A percentile compares a stretch with the other conserved stretches of the same genome.
Conservation (phyloP, 768 basidiomycete species). For the Leccinellum albellum region DNA sequence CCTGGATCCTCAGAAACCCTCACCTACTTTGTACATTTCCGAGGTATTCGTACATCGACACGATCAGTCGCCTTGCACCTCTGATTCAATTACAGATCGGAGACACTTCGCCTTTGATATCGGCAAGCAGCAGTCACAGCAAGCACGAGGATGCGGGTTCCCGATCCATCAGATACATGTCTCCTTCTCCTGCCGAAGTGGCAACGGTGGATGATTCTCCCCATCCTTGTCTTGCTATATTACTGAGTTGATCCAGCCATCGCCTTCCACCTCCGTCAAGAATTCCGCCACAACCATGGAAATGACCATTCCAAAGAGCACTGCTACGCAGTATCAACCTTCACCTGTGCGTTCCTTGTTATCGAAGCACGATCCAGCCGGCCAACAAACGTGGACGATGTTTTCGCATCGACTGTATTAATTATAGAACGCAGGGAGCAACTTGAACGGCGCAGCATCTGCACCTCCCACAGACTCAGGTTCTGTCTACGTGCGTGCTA, state of each 20-base stretch:
- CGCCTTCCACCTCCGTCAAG: neutral
- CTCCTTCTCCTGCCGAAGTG: slow-evolving; percentile 6
- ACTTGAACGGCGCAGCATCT: slow-evolving; percentile 1
- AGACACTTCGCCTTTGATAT: slow-evolving; percentile 10
- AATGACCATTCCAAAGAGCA: slow-evolving; percentile 17
- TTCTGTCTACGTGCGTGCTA: slow-evolving; percentile 21
- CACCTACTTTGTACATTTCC: slow-evolving; percentile 1
- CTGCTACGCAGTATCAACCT: neutral
- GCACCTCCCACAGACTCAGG: slow-evolving; percentile 1
- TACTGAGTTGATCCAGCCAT: slow-evolving; percentile 12
- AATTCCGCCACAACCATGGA: neutral
- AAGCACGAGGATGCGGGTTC: slow-evolving; percentile 1
- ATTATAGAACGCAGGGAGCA: slow-evolving; percentile 9
- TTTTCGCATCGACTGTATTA: neutral
- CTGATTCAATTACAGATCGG: slow-evolving; percentile 19
- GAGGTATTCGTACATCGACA: slow-evolving; percentile 12
- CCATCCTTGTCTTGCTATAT: slow-evolving; percentile 2
- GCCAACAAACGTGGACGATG: neutral
- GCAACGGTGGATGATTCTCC: slow-evolving; percentile 16
- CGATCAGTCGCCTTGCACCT: neutral
- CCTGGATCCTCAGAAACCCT: slow-evolving; percentile 13
- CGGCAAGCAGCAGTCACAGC: slow-evolving; percentile 1
- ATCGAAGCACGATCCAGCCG: neutral
- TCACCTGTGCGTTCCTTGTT: slow-evolving; percentile 8
- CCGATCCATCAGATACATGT: slow-evolving; percentile 5